phyloP scores from a whole-genome alignment of 2,329 filamentous ascomycete genomes.

The Alternaria sp. region DNA sequence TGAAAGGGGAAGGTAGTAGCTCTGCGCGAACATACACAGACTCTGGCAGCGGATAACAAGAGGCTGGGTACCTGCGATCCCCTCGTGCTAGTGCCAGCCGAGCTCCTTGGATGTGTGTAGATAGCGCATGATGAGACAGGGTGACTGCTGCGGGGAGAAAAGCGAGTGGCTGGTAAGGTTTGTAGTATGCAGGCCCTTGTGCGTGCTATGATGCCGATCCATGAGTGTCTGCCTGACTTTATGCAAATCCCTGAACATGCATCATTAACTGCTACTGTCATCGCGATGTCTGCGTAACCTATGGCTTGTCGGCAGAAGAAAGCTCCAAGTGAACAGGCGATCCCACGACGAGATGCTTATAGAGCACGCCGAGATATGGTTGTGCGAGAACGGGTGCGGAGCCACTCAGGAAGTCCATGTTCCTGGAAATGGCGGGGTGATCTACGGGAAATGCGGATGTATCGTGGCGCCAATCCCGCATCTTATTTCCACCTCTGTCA shows the following conservation, averaged over 20 bases:
- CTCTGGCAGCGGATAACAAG: neutral
- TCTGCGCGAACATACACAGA: neutral
- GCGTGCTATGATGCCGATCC: slow-evolving; percentile 15
- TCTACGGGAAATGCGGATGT: slow-evolving; percentile 6
- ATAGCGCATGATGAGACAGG: slow-evolving; percentile 18
- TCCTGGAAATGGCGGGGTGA: slow-evolving; percentile 14
- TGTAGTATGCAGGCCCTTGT: slow-evolving; percentile 10
- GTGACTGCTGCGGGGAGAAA: slow-evolving; percentile 1
- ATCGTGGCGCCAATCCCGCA: slow-evolving; percentile 22
- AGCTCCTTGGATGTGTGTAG: neutral
- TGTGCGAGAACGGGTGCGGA: neutral
- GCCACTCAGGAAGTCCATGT: slow-evolving; percentile 4
- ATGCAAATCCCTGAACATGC: neutral
- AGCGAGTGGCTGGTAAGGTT: slow-evolving; percentile 7
- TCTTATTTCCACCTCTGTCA: slow-evolving; percentile 17
- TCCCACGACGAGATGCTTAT: neutral
- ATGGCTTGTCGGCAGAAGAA: neutral
- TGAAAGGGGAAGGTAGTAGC: slow-evolving; percentile 5
- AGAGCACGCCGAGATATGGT: neutral
- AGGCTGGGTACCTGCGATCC: slow-evolving; percentile 1
- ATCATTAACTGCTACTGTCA: neutral
- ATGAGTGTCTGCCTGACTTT: slow-evolving; percentile 4
- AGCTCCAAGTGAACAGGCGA: neutral
- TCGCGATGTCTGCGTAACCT: neutral
- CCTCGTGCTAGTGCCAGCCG: neutral